Percentiles rank a stretch among this genome's conserved stretches.
Evolutionary conservation across 2,329 filamentous ascomycete species (phyloP).

Genomic region (Monosporascus sp.): DNA sequence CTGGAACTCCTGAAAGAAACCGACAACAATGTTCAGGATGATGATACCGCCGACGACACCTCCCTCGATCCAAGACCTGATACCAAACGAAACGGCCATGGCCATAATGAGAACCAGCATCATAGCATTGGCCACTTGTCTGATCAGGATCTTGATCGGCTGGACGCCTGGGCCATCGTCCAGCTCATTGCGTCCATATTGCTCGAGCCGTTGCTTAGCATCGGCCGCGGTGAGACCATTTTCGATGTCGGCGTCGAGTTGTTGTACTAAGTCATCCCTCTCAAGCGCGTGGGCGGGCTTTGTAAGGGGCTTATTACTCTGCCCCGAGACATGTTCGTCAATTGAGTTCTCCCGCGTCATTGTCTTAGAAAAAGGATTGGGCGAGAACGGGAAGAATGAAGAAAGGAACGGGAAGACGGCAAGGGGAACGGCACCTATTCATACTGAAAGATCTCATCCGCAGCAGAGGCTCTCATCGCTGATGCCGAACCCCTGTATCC

Average conservation of each 20-base stretch:
- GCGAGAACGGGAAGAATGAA: too few relatives aligned
- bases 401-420: too few relatives aligned
- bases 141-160: slow-evolving; percentile 51
- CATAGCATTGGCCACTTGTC: slow-evolving; percentile 62
- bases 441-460: too few relatives aligned
- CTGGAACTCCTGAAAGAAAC: slow-evolving; percentile 49
- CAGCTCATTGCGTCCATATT: slow-evolving; percentile 55
- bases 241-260: slow-evolving; percentile 46
- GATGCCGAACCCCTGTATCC: too few relatives aligned
- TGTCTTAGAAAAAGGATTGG: neutral
- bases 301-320: slow-evolving; percentile 37
- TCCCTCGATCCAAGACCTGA: slow-evolving; percentile 49
- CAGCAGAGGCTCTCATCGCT: too few relatives aligned
- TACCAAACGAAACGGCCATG: slow-evolving; percentile 48
- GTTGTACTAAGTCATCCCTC: slow-evolving; percentile 39
- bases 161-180: slow-evolving; percentile 51
- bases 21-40: slow-evolving; percentile 45
- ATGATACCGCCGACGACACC: slow-evolving; percentile 49
- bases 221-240: slow-evolving; percentile 50
- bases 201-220: slow-evolving; percentile 44
- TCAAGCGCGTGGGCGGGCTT: slow-evolving; percentile 50
- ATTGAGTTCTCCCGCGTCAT: neutral
- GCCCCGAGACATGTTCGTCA: slow-evolving; percentile 7
- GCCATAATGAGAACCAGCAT: slow-evolving; percentile 49
- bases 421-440: too few relatives aligned